Conservation (phyloP, 768 basidiomycete species). For the Jaapia argillacea region DNA sequence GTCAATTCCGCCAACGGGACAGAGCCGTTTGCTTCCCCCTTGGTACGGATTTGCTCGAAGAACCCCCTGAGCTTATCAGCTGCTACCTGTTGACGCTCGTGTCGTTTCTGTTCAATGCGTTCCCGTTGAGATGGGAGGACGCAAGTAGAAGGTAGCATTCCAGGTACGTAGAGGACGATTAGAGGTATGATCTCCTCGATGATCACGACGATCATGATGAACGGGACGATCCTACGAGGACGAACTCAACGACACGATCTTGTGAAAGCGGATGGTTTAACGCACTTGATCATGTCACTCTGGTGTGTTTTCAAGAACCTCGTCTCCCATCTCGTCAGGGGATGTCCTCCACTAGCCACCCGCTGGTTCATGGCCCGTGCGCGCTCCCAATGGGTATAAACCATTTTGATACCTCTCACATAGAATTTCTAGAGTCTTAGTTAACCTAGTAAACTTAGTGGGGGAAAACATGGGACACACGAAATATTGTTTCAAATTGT, state of each 20-base stretch:
- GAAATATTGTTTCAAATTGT: slow-evolving; percentile 22
- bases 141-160: slow-evolving; percentile 80
- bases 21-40: background rate
- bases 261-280: background rate
- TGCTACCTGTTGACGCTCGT: slow-evolving; percentile 27
- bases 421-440: slow-evolving; percentile 68
- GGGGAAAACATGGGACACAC: background rate
- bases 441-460: background rate
- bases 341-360: slow-evolving; percentile 45
- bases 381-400: slow-evolving; percentile 50
- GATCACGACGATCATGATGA: slow-evolving; percentile 61
- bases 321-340: slow-evolving; percentile 57
- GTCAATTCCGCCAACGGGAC: background rate
- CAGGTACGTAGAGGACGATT: slow-evolving; percentile 77
- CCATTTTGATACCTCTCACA: slow-evolving; percentile 62
- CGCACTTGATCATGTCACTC: slow-evolving; percentile 64
- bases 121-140: slow-evolving; percentile 72
- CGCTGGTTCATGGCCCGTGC: slow-evolving; percentile 45
- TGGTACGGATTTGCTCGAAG: background rate
- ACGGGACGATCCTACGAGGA: slow-evolving; percentile 60
- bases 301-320: slow-evolving; percentile 59
- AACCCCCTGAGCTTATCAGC: slow-evolving; percentile 14
- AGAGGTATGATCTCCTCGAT: slow-evolving; percentile 79
- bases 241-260: slow-evolving; percentile 3
- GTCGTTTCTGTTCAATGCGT: slow-evolving; percentile 45